phyloP scores from a whole-genome alignment of 1,284 basidiomycete genomes.

The Sporisorium sorghi region DNA sequence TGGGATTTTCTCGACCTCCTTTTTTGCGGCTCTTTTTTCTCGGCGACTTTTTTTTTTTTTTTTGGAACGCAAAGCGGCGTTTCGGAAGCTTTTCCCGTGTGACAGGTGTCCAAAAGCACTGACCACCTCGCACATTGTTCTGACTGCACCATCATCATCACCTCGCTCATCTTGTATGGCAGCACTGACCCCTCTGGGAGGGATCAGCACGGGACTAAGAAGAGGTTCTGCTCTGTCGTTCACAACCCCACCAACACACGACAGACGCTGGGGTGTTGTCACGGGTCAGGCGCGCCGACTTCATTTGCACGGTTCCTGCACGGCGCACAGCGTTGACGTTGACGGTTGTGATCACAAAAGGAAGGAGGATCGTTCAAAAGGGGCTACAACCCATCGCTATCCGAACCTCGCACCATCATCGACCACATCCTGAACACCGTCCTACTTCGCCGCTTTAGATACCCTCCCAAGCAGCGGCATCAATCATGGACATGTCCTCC shows the following conservation, averaged over 20 bases:
- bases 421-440: too few relatives aligned
- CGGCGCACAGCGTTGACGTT: background rate
- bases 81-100: background rate
- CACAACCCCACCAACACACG: background rate
- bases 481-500: slow-evolving; percentile 29
- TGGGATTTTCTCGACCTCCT: background rate
- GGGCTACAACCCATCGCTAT: too few relatives aligned
- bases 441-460: too few relatives aligned
- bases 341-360: background rate
- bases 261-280: background rate
- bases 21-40: background rate
- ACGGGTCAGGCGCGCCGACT: background rate
- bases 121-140: background rate
- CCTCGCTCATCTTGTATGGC: background rate
- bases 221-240: too few relatives aligned
- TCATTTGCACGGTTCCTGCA: slow-evolving; percentile 5
- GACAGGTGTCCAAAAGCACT: slow-evolving; percentile 4
- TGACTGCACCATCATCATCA: background rate
- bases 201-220: too few relatives aligned
- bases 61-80: background rate
- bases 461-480: too few relatives aligned
- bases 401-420: too few relatives aligned
- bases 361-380: background rate
- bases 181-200: background rate
- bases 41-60: background rate